Base-by-base conservation (phyloP, 176 grass and related monocot species). In the Tuctoria greenei region DNA sequence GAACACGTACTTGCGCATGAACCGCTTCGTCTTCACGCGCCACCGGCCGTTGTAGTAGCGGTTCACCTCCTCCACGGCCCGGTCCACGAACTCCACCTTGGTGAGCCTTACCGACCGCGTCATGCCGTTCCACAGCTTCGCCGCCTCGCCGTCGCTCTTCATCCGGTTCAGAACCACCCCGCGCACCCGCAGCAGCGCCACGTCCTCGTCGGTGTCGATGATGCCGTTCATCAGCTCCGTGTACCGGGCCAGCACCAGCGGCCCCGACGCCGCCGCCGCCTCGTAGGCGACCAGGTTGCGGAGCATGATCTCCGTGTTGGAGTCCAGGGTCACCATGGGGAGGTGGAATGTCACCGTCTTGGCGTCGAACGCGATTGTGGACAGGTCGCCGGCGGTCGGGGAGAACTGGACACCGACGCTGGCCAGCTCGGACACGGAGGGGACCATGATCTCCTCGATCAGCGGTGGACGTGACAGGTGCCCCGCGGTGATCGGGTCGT, bases 141-240 rank as follows among this genome's bases (percentile, higher is more conserved):
- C 87, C 25, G 64, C 93, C 58, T 87, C 87, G 12, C 74, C 51
- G 40, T 96, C 93, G 38, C 82, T 92, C 85, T 96, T 92, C 87
- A 96, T 71, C 65, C 77, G 89, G 74, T 96, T 96, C 60, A 89
- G 56, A 23, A 92, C 52, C 72, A 96, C 82, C n/a, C 86, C 89
- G 13, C 46, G 70, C 80, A 71, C 64, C 55, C 93, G 73, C 38
- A 96, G 77, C 66, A 86, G n/a, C 26, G 82, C 76, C 36, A 88
- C 93, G 77, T 96, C 93, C 41, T 83, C 87, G 81, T 90, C 89
- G 6, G 75, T 74, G 85, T 96, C 87, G 67, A 96, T 81, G 80
- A 96, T 92, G 10, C 89, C 89, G 71, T 92, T 96, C 89, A 96
- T 92, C 54, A 96, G 81, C 90, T 96, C 89, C 11, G 89, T 96